Conservation (phyloP, 352 stramenopile species). For the Phytophthora pinifolia region DNA sequence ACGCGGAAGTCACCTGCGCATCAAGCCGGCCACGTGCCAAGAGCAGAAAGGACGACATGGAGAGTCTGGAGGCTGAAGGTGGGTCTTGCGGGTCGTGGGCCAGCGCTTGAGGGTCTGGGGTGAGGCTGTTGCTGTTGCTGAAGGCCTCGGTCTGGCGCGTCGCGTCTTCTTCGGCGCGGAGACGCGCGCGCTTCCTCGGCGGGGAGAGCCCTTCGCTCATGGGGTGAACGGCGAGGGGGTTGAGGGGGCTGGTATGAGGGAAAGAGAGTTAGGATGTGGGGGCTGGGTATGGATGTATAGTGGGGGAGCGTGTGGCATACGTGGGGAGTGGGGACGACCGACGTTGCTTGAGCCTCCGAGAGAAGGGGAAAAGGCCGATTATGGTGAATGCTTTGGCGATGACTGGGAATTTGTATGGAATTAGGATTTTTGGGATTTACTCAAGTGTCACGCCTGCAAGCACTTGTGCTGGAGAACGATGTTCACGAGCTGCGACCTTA, state of each 20-base stretch:
- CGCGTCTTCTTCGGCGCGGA: conserved; percentile 28
- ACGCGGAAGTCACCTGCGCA: conserved; percentile 12
- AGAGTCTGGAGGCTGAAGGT: conserved; percentile 5
- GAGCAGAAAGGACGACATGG: conserved; percentile 42
- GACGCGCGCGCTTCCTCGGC: conserved; percentile 40
- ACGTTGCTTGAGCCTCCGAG: too few species aligned
- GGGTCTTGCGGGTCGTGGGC: conserved; percentile 2
- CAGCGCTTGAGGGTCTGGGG: neutral
- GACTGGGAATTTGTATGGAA: conserved; percentile 10
- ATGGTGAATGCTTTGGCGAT: conserved; percentile 1
- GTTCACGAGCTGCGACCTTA: too few species aligned
- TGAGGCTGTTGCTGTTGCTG: neutral
- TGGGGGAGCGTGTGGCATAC: too few species aligned
- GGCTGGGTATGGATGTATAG: neutral
- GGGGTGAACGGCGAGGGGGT: neutral
- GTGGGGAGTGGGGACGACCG: neutral
- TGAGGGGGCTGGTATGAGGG: neutral
- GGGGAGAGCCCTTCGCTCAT: conserved; percentile 42
- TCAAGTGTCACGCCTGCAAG: too few species aligned
- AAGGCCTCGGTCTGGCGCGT: neutral
- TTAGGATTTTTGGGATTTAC: conserved; percentile 16
- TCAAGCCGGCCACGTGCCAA: conserved; percentile 29
- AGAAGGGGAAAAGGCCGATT: neutral
- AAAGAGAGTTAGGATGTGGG: neutral
- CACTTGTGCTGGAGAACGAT: too few species aligned